phyloP scores from a whole-genome alignment of 345 rosid genomes.

The Pistacia atlantica region DNA sequence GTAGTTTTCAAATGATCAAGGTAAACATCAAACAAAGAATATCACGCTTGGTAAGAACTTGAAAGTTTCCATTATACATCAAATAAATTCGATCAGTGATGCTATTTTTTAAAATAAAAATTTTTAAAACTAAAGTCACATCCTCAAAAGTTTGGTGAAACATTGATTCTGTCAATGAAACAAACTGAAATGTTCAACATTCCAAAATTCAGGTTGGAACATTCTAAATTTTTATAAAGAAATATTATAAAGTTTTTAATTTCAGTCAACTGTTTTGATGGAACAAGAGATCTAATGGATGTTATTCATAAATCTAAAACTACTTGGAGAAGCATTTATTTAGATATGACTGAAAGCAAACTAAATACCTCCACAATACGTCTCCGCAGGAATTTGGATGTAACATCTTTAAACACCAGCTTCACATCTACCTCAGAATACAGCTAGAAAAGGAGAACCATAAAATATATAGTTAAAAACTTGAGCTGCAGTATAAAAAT shows the following conservation, averaged over 20 bases:
- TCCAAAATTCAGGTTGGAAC: background rate
- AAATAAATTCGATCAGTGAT: background rate
- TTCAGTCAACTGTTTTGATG: background rate
- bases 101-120: background rate
- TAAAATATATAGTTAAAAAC: conserved; percentile 19
- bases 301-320: background rate
- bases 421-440: conserved; percentile 96
- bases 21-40: conserved; percentile 7
- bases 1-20: background rate
- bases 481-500: conserved; percentile 8
- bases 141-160: background rate
- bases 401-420: conserved; percentile 94
- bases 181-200: conserved; percentile 1
- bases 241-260: background rate
- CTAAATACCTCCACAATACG: conserved; percentile 91
- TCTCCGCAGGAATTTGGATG: conserved; percentile 79
- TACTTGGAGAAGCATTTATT: background rate
- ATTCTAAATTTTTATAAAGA: background rate
- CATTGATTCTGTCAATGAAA: background rate
- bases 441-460: conserved; percentile 47
- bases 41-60: background rate
- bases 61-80: background rate
- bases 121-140: background rate
- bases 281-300: background rate
- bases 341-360: conserved; percentile 6